Conservation (phyloP, 1,139 yeast genomes). For the Candida frijolesensis region DNA sequence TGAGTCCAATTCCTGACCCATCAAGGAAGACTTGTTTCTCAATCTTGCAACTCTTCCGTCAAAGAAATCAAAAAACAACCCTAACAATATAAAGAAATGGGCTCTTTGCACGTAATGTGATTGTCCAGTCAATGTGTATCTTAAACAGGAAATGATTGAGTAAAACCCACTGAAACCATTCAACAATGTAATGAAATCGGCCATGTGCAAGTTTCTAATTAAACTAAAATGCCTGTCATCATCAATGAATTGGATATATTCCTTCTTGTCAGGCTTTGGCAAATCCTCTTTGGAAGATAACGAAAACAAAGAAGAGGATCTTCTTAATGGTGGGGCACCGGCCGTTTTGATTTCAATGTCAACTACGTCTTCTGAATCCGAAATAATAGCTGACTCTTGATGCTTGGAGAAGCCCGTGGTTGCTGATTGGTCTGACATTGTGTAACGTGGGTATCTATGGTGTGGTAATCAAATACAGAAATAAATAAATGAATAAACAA, state of each 20-base stretch:
- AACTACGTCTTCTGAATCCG: constrained; percentile 31
- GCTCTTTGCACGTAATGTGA: constrained; percentile 83
- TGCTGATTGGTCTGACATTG: constrained; percentile 3
- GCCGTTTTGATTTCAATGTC: constrained; percentile 13
- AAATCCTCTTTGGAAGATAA: constrained; percentile 43
- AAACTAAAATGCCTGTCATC: constrained; percentile 80
- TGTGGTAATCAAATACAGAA: not conserved
- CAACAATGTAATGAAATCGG: constrained; percentile 90
- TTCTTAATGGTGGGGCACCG: constrained; percentile 31
- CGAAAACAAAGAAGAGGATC: constrained; percentile 47
- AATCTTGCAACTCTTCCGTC: constrained; percentile 97
- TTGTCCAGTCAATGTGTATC: constrained; percentile 71
- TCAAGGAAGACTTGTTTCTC: constrained; percentile 85
- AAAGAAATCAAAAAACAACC: constrained; percentile 91
- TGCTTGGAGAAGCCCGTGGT: constrained; percentile 15
- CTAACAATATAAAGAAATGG: constrained; percentile 82
- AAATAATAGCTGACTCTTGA: constrained; percentile 38
- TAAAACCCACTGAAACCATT: constrained; percentile 92
- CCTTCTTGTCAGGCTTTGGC: constrained; percentile 70
- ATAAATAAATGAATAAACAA: not conserved
- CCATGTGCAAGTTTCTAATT: constrained; percentile 84
- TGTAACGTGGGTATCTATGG: not conserved
- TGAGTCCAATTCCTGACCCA: constrained; percentile 98
- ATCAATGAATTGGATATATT: constrained; percentile 73
- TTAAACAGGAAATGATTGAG: constrained; percentile 80